Evolutionary conservation across 139 green algal genomes (phyloP).

Genomic region (Chlamydomonas schloesseri): DNA sequence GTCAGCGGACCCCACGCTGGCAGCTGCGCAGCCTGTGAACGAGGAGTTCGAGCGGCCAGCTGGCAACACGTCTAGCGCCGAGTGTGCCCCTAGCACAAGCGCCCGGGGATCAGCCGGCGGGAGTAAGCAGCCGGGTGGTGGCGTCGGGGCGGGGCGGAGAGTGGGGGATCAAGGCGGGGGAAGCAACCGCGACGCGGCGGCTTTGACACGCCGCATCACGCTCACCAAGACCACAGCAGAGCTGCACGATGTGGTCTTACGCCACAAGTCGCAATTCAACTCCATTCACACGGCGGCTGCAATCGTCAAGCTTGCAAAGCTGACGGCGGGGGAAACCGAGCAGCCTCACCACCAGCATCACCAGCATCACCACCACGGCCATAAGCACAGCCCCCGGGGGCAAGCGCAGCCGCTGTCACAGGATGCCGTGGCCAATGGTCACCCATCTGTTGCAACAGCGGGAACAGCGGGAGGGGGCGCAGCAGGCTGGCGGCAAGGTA

Average conservation of each 20-base stretch:
- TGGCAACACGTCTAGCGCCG: not conserved
- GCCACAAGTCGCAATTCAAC: conserved; percentile 37
- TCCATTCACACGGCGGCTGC: conserved; percentile 50
- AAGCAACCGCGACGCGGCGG: conserved; percentile 1
- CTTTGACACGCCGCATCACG: conserved; percentile 1
- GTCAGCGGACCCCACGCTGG: not conserved
- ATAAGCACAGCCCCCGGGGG: too few species aligned
- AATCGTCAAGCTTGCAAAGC: conserved; percentile 48
- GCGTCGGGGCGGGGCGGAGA: not conserved
- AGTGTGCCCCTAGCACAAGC: conserved; percentile 37
- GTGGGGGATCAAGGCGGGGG: not conserved
- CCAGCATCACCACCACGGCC: too few species aligned
- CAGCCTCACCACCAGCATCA: too few species aligned
- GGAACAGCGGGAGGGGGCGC: too few species aligned
- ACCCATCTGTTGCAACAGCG: too few species aligned
- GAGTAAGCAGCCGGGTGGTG: not conserved
- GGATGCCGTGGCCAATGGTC: not conserved
- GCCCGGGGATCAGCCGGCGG: not conserved
- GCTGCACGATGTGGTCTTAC: conserved; percentile 41
- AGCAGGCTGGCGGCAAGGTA: too few species aligned
- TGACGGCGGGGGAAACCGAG: not conserved
- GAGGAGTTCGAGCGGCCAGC: not conserved
- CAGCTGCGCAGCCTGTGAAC: not conserved
- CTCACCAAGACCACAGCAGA: not conserved
- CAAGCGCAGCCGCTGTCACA: not conserved